These are phyloP conservation scores for Beauveria pseudobassiana DNA, from an alignment of 2,329 filamentous ascomycete species.

Conservation along the genomic window DNA sequence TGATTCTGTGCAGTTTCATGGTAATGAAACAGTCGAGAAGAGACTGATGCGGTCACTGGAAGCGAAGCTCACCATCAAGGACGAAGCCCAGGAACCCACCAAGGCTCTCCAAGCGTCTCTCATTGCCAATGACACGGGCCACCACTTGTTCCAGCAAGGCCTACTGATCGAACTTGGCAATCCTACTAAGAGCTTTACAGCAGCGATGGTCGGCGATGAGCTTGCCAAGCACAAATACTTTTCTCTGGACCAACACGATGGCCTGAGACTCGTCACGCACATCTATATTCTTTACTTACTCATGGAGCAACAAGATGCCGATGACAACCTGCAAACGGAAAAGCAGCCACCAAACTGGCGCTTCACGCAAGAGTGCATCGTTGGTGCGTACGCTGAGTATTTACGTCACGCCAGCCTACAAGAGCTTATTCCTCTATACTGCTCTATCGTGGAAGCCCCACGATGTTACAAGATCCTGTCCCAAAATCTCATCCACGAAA, in stretches of 20 bases:
- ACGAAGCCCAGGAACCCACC: constrained; percentile 56
- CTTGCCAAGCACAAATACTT: constrained; percentile 41
- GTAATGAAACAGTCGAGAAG: constrained; percentile 42
- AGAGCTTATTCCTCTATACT: constrained; percentile 80
- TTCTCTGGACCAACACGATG: constrained; percentile 50
- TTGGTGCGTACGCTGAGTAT: constrained; percentile 75
- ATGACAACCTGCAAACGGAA: neutral
- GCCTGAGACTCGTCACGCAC: constrained; percentile 63
- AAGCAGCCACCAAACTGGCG: constrained; percentile 20
- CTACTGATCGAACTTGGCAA: constrained; percentile 22
- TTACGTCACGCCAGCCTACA: constrained; percentile 65
- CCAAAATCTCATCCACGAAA: constrained; percentile 67
- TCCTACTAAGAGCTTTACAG: neutral
- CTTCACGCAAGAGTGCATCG: constrained; percentile 61
- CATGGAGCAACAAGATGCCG: constrained; percentile 47
- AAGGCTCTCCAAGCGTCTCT: constrained; percentile 73
- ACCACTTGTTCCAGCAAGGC: constrained; percentile 54
- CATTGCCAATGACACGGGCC: constrained; percentile 54
- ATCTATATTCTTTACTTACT: constrained; percentile 58
- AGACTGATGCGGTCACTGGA: constrained; percentile 56
- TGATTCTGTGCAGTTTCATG: constrained; percentile 56
- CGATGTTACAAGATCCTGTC: constrained; percentile 66
- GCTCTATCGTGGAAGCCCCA: constrained; percentile 62
- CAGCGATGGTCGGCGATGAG: constrained; percentile 20
- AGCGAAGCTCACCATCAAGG: constrained; percentile 43